Evolutionary conservation across 495 filamentous ascomycete species (phyloP), one percentile per base, ranked within the genome.

Genomic region (Lentithecium fluviatile): DNA sequence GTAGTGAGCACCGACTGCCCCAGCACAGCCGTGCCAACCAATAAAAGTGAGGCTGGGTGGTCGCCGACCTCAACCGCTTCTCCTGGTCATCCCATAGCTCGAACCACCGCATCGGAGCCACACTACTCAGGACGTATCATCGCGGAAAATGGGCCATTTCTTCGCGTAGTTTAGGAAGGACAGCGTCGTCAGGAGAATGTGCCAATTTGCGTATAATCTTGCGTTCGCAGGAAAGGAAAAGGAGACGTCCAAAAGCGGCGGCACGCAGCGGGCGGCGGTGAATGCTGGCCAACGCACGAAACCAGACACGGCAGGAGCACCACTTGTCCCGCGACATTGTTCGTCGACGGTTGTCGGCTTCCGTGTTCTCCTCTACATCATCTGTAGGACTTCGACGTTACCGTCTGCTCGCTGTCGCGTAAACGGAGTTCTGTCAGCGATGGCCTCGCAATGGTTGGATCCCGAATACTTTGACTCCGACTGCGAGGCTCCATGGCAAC

Each of bases 21-120:
- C 15, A 20, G 29, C 20, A 53, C 8, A 37, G 23, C 38, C 36
- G 37, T 49, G 49, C 56, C 56, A 58, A 45, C 56, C 56, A 58
- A 45, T 58, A 58, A 58, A 56, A 32, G 21, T 58, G 56, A 62
- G 50, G 58, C 58, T 47, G 49, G 26, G 29, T 40, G 58, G 58
- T 55, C 58, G 58, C 50, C 58, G 58, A 62, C 58, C 40, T 43
- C 40, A 20, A 24, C 11, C 19, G 15, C 40, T 15, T n/a, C n/a
- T 32, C 40, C n/a, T 43, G 21, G 21, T 2, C 17, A 32, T 45
- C 55, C 20, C n/a, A 37, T 50, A 34, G 24, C 46, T 29, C 19
- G 46, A 25, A 49, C 46, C 20, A 38, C 19, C 37, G 26, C 15
- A 15, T 43, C 19, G 40, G 19, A 5, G 40, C 6, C 19, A 13